Evolutionary conservation across 2,329 filamentous ascomycete species (phyloP).

Genomic region (Ophiostoma sp.): DNA sequence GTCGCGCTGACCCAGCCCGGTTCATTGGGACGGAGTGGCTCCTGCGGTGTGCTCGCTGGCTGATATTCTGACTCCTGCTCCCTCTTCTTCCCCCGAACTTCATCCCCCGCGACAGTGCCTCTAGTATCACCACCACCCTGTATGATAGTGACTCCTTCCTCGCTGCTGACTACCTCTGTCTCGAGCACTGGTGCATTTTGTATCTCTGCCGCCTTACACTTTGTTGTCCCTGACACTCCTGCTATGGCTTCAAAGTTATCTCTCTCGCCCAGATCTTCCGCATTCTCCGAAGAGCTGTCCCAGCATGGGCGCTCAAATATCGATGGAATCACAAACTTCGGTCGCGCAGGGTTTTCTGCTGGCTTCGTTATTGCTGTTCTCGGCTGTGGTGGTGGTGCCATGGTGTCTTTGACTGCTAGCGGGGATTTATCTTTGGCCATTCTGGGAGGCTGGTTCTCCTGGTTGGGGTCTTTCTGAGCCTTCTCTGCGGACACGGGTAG

Average conservation of each 20-base stretch:
- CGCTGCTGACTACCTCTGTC: background rate
- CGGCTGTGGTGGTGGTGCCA: background rate
- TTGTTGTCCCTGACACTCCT: background rate
- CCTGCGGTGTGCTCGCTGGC: background rate
- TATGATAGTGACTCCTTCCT: background rate
- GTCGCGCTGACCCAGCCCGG: constrained; percentile 27
- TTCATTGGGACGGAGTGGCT: background rate
- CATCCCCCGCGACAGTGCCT: background rate
- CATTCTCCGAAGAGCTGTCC: background rate
- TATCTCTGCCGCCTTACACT: background rate
- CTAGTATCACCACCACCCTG: background rate
- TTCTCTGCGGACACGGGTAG: background rate
- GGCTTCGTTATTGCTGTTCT: background rate
- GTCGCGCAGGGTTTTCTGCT: background rate
- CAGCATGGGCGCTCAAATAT: background rate
- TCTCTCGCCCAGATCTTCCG: background rate
- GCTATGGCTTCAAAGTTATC: background rate
- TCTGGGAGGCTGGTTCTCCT: background rate
- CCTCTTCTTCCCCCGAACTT: background rate
- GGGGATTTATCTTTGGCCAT: background rate
- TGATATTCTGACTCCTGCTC: background rate
- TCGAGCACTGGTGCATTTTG: background rate
- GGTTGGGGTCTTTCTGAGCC: background rate
- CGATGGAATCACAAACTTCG: background rate
- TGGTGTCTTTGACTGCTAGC: background rate